A percentile compares a stretch with the other conserved stretches of the same genome.
phyloP scores from a whole-genome alignment of 2,329 filamentous ascomycete species.

The Erysiphe neolycopersici region DNA sequence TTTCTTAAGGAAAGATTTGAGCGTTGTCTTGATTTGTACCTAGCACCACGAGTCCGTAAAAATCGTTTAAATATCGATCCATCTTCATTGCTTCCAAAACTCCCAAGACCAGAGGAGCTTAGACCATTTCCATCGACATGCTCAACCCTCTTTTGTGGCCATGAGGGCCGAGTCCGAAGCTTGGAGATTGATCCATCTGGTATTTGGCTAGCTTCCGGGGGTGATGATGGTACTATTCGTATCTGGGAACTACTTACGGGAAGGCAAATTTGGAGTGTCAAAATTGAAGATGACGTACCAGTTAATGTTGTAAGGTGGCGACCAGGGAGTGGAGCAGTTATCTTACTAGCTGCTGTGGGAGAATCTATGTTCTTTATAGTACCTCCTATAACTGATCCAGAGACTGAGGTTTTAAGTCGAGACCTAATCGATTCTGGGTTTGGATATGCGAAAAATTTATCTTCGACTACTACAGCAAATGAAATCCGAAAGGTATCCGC shows the following conservation, averaged over 20 bases:
- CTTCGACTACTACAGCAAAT: conserved; percentile 20
- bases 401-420: conserved; percentile 45
- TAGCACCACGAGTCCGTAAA: conserved; percentile 73
- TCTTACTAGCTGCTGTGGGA: conserved; percentile 61
- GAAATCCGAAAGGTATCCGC: conserved; percentile 44
- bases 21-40: conserved; percentile 78
- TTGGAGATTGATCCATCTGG: conserved; percentile 68
- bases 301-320: conserved; percentile 80
- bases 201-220: conserved; percentile 67
- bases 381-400: conserved; percentile 43
- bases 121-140: conserved; percentile 85
- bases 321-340: conserved; percentile 51
- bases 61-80: conserved; percentile 95
- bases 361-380: conserved; percentile 70
- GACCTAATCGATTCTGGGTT: conserved; percentile 71
- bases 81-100: conserved; percentile 68
- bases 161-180: conserved; percentile 66
- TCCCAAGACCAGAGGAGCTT: conserved; percentile 78
- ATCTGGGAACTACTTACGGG: conserved; percentile 76
- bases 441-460: conserved; percentile 54
- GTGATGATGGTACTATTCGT: conserved; percentile 76
- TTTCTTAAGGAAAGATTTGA: conserved; percentile 95
- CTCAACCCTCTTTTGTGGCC: conserved; percentile 65
- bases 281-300: conserved; percentile 49
- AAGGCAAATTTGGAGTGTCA: conserved; percentile 64